Conservation (phyloP, 176 grass and related monocot genomes). For the Aegilops bicornis region DNA sequence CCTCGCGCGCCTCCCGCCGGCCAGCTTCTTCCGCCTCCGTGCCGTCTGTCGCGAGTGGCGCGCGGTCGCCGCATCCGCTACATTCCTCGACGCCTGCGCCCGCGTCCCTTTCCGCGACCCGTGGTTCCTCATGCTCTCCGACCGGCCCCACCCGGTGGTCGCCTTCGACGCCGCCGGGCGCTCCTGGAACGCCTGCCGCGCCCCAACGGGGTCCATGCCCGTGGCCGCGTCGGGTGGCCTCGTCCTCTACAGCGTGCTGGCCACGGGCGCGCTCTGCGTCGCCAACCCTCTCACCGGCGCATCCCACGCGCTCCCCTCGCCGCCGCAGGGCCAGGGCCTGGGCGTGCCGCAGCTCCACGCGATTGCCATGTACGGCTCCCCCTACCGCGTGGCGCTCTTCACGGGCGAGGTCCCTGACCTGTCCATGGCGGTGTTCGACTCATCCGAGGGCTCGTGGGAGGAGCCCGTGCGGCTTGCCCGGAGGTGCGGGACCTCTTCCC, state of each 20-base stretch:
- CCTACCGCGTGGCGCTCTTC: constrained; percentile 62
- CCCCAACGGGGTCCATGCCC: constrained; percentile 40
- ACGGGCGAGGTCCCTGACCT: constrained; percentile 54
- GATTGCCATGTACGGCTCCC: constrained; percentile 59
- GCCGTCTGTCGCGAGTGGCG: constrained; percentile 61
- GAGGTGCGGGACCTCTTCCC: constrained; percentile 4
- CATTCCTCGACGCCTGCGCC: constrained; percentile 68
- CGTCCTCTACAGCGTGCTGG: constrained; percentile 59
- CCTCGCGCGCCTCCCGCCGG: constrained; percentile 66
- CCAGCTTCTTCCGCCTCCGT: constrained; percentile 69
- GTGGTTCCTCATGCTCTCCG: constrained; percentile 28
- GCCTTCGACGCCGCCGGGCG: constrained; percentile 39
- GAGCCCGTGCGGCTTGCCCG: constrained; percentile 37
- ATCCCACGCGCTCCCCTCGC: constrained; percentile 52
- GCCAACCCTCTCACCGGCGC: constrained; percentile 71
- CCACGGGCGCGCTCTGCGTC: constrained; percentile 48
- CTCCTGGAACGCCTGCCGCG: constrained; percentile 24
- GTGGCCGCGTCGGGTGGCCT: constrained; percentile 78
- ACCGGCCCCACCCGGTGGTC: background rate
- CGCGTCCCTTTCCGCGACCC: constrained; percentile 38
- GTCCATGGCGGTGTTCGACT: constrained; percentile 59
- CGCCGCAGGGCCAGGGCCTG: background rate
- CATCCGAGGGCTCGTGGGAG: constrained; percentile 45
- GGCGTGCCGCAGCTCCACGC: constrained; percentile 43
- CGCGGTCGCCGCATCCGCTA: constrained; percentile 46